Evolutionary conservation across 2,329 filamentous ascomycete genomes (phyloP), one percentile per base, ranked within the genome.

Genomic region (Macrophomina phaseolina): DNA sequence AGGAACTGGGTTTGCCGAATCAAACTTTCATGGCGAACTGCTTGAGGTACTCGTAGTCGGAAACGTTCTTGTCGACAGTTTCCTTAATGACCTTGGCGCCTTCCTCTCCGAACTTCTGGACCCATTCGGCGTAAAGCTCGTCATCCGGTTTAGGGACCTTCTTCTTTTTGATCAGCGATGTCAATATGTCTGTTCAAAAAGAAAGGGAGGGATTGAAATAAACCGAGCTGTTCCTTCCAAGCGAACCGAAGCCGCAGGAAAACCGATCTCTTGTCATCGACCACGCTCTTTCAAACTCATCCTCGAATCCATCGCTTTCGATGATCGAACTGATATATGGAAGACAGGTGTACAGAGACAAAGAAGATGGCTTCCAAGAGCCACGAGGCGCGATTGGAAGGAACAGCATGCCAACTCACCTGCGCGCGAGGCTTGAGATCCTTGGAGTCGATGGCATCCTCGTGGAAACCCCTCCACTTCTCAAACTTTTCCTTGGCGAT

Each of bases 391-490:
- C 48, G 56, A 46, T 34, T n/a, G 53, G 56, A 61, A 61, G 56
- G 14, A 61, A 61, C 56, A 61, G 56, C 56, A 30, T 23, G 6
- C 18, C 40, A 36, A 80, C 82, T 74, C 79, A 88, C 86, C 70
- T 89, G 85, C 53, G 84, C 83, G 74, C 92, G 85, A 1, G 91
- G 87, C 76, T 90, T 90, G 73, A 99, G 82, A 69, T 89, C 89
- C 45, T 85, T 90, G 75, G 92, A 97, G 71, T 91, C 84, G 72
- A 98, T 92, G 14, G 93, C 95, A 82, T 98, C 95, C 72, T 98
- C 91, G 78, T 98, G 95, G 82, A 97, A 98, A 11, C 95, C 95
- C 71, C 89, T 91, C 95, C 95, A 98, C 83, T 99, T 98, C 81
- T 94, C 93, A 81, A 98, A 98, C 18, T 89, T 89, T 69, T 88